Conservation (phyloP, 768 basidiomycete genomes). For the Leccinum obscurum region DNA sequence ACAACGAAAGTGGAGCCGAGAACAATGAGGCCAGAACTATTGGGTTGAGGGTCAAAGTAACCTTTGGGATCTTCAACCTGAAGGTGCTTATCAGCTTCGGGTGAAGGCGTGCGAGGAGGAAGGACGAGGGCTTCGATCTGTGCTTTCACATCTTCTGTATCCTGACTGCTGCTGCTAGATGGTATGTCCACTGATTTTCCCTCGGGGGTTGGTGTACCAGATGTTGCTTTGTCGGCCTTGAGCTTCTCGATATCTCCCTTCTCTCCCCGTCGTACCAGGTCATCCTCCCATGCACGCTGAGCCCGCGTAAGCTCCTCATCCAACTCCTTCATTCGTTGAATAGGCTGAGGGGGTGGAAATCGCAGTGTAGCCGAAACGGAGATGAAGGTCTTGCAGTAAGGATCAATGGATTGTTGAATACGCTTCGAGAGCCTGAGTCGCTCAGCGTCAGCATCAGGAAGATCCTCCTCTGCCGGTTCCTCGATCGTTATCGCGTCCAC, state of each 20-base stretch:
- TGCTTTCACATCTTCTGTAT: slow-evolving; percentile 56
- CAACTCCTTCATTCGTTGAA: slow-evolving; percentile 84
- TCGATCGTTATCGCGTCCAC: slow-evolving; percentile 19
- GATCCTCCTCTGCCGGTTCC: slow-evolving; percentile 42
- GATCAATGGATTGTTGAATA: slow-evolving; percentile 79
- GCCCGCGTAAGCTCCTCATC: slow-evolving; percentile 73
- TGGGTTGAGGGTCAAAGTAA: slow-evolving; percentile 45
- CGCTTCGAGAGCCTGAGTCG: slow-evolving; percentile 68
- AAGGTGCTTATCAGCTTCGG: slow-evolving; percentile 27
- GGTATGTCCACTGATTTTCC: slow-evolving; percentile 18
- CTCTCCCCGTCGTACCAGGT: slow-evolving; percentile 77
- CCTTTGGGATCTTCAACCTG: slow-evolving; percentile 35
- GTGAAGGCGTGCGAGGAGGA: slow-evolving; percentile 43
- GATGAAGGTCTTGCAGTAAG: slow-evolving; percentile 83
- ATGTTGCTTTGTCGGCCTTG: slow-evolving; percentile 16
- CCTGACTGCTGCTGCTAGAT: slow-evolving; percentile 21
- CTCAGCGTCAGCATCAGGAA: slow-evolving; percentile 73
- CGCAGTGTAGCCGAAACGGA: slow-evolving; percentile 92
- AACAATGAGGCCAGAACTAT: slow-evolving; percentile 28
- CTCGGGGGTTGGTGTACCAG: slow-evolving; percentile 32
- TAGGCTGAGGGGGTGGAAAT: slow-evolving; percentile 89
- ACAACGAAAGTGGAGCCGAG: slow-evolving; percentile 33
- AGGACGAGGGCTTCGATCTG: slow-evolving; percentile 59
- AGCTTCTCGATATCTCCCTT: slow-evolving; percentile 33
- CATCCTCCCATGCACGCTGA: slow-evolving; percentile 84